A percentile compares a stretch with the other conserved stretches of the same genome.
Conservation (phyloP, 2,329 filamentous ascomycete genomes). For the Fusarium brevicatenulatum region DNA sequence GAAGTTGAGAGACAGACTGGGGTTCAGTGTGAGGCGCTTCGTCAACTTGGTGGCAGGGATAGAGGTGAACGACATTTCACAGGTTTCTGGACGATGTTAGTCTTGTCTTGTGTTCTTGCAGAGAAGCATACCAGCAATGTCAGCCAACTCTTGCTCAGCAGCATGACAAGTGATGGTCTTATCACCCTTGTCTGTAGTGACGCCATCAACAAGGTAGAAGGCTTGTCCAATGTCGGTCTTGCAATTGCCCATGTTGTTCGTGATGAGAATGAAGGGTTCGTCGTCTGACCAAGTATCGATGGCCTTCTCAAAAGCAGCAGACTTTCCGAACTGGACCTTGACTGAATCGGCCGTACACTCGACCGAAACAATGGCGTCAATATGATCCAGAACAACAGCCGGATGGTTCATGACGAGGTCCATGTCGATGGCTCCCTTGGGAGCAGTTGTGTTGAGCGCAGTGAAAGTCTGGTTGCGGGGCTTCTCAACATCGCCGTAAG, state of each 20-base stretch:
- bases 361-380: neutral
- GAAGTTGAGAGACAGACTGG: neutral
- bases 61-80: slow-evolving; percentile 13
- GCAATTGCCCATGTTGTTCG: slow-evolving; percentile 9
- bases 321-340: slow-evolving; percentile 5
- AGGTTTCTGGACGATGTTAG: neutral
- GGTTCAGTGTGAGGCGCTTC: slow-evolving; percentile 1
- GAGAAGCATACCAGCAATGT: neutral
- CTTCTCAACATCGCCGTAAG: slow-evolving; percentile 4
- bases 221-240: slow-evolving; percentile 4
- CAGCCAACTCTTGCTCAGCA: neutral
- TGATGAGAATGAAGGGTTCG: slow-evolving; percentile 1
- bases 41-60: slow-evolving; percentile 5
- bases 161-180: slow-evolving; percentile 11
- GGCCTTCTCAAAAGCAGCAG: neutral
- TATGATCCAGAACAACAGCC: slow-evolving; percentile 12
- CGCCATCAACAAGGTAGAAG: slow-evolving; percentile 3
- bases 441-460: neutral
- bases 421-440: neutral
- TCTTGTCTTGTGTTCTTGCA: accelerated
- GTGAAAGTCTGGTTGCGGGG: slow-evolving; percentile 3
- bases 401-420: slow-evolving; percentile 18
- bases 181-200: neutral
- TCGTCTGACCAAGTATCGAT: neutral
- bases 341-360: neutral